Conservation (phyloP, 495 filamentous ascomycete genomes). For the Acidiella bohemica region DNA sequence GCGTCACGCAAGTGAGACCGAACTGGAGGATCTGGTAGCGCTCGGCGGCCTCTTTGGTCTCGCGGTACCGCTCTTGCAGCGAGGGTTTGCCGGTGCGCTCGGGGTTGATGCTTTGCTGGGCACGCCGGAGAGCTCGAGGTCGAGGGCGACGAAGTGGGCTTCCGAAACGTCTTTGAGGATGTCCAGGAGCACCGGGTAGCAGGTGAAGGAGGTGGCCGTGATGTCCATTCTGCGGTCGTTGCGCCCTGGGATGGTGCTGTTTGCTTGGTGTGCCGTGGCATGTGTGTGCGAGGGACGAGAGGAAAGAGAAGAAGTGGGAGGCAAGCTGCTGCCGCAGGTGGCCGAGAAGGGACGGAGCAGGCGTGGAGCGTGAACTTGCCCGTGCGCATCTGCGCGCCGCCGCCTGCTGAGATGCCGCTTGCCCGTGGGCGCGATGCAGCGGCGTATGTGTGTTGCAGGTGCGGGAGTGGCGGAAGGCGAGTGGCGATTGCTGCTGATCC, state of each 20-base stretch:
- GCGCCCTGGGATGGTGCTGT: no score
- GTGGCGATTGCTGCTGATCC: neutral
- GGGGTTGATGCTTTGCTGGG: constrained; percentile 23
- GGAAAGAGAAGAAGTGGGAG: no score
- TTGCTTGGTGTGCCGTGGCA: neutral
- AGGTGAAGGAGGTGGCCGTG: constrained; percentile 40
- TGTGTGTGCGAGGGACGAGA: neutral
- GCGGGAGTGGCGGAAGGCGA: neutral
- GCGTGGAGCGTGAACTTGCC: no score
- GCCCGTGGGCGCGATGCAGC: no score
- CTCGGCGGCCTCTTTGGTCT: constrained; percentile 51
- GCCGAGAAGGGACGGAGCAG: no score
- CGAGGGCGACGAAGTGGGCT: constrained; percentile 55
- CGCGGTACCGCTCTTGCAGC: constrained; percentile 52
- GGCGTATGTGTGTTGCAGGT: no score
- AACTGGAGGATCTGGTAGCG: constrained; percentile 63
- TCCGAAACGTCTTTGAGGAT: constrained; percentile 47
- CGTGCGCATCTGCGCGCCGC: no score
- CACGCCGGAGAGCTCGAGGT: constrained; percentile 69
- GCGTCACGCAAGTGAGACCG: constrained; percentile 52
- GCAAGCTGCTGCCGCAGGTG: no score
- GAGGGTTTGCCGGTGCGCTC: constrained; percentile 9
- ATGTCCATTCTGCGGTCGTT: constrained; percentile 48
- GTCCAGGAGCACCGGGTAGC: constrained; percentile 38
- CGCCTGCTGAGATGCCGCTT: no score